Evolutionary conservation across 768 basidiomycete species (phyloP).

Genomic region (Boletus rubescentipes): DNA sequence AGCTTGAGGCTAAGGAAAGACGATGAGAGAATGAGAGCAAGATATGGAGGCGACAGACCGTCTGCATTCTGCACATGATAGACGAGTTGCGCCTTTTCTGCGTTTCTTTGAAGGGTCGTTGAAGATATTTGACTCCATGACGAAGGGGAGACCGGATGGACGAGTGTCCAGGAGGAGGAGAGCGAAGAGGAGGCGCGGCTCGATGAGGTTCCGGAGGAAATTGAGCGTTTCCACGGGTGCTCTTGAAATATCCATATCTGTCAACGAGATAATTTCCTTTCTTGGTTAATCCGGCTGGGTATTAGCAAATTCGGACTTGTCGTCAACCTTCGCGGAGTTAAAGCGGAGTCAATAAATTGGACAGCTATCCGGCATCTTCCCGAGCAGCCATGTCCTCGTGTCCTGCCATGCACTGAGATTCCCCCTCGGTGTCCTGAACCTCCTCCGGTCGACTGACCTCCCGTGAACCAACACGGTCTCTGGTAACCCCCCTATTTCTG

Average conservation of each 20-base stretch:
- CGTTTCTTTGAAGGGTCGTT: conserved; percentile 51
- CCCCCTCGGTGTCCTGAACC: conserved; percentile 5
- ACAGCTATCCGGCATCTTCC: conserved; percentile 11
- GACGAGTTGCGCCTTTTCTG: conserved; percentile 69
- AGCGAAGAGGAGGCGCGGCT: conserved; percentile 23
- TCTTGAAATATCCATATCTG: conserved; percentile 19
- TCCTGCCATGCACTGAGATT: conserved; percentile 5
- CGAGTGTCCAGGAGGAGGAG: conserved; percentile 22
- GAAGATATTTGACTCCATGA: conserved; percentile 27
- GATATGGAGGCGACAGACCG: conserved; percentile 41
- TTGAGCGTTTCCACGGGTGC: conserved; percentile 11
- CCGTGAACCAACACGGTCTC: conserved; percentile 1
- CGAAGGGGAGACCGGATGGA: conserved; percentile 1
- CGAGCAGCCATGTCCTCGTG: conserved; percentile 11
- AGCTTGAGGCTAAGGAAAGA: conserved; percentile 27
- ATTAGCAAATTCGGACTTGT: conserved; percentile 13
- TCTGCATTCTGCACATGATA: conserved; percentile 80
- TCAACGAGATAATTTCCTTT: conserved; percentile 18
- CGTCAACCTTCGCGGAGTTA: conserved; percentile 23
- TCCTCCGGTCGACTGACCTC: conserved; percentile 4
- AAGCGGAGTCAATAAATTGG: conserved; percentile 10
- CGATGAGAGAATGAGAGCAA: neutral
- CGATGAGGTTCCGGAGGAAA: conserved; percentile 17
- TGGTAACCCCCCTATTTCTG: neutral
- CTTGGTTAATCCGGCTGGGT: conserved; percentile 19